Evolutionary conservation across 2,329 filamentous ascomycete species (phyloP), one percentile per base, ranked within the genome.

Genomic region (Colletotrichum spinosum): DNA sequence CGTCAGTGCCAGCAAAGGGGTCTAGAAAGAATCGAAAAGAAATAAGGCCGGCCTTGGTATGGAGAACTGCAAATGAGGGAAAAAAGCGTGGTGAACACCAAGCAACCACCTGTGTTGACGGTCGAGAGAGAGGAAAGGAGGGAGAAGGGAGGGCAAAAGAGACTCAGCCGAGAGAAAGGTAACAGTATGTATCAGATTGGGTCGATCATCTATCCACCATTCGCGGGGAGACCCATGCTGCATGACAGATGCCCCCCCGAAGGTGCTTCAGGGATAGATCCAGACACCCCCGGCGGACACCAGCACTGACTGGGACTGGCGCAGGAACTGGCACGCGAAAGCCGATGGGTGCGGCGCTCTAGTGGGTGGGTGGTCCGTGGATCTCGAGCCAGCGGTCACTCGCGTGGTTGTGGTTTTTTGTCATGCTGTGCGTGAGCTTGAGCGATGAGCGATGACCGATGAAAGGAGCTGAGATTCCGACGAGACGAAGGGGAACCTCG

Each of bases 101-200:
- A 55, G 45, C 58, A 63, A 41, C 7, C 25, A 41, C 46, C 50
- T 13, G 57, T 55, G 41, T 44, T 67, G 46, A 15, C 45, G 39
- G 13, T n/a, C 44, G 46, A 10, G 9, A 58, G 57, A 62, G 45
- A 62, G 53, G 58, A 51, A 60, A 53, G 54, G 52, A 44, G 59
- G 64, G 53, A 58, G 56, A 58, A 48, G 51, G 54, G 60, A 52
- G 50, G 37, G 64, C 51, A 39, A 17, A 35, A 34, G 54, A 51
- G 50, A 53, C 45, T 6, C 45, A 67, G 54, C 42, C 33, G 63
- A 57, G 66, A 60, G 63, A 62, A 54, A 68, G 64, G 58, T 55
- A 59, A 67, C 63, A 64, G 67, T 67, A 67, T 68, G 67, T 68
- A 67, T 67, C 63, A 67, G 64, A 64, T 60, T 67, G 44, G 65